These are phyloP conservation scores for Glarea lozoyensis DNA, from an alignment of 495 filamentous ascomycete genomes.

Conservation along the genomic window DNA sequence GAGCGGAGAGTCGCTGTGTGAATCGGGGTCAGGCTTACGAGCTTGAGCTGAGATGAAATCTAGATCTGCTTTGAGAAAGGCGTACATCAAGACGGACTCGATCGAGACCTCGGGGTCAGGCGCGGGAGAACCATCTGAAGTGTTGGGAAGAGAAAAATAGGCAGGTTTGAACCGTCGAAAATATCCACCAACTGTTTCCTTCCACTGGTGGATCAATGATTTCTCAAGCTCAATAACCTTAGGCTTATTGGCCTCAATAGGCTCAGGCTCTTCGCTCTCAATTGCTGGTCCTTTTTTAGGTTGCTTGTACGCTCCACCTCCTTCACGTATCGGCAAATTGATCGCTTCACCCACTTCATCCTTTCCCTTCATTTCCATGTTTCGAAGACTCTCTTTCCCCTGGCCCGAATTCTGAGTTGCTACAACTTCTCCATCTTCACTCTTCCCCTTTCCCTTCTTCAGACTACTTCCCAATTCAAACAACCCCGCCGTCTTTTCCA, in stretches of 20 bases:
- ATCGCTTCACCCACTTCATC: conserved; percentile 24
- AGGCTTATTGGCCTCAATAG: conserved; percentile 24
- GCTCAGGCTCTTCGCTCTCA: conserved; percentile 23
- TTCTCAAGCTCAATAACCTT: conserved; percentile 54
- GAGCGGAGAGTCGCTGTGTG: conserved; percentile 61
- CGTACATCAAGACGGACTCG: conserved; percentile 70
- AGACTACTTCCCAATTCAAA: conserved; percentile 72
- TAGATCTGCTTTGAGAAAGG: conserved; percentile 84
- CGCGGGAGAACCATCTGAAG: conserved; percentile 1
- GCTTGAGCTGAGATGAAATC: conserved; percentile 87
- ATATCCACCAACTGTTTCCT: conserved; percentile 81
- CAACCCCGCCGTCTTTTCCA: conserved; percentile 66
- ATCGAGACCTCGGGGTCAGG: conserved; percentile 31
- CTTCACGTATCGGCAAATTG: conserved; percentile 19
- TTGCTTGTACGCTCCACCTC: conserved; percentile 21
- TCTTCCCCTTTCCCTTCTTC: conserved; percentile 20
- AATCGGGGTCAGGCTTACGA: conserved; percentile 57
- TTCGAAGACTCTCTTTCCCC: conserved; percentile 25
- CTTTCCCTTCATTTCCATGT: conserved; percentile 29
- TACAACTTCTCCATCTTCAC: conserved; percentile 13
- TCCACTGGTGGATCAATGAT: conserved; percentile 67
- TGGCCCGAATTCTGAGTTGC: too few relatives aligned
- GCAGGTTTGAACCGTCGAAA: conserved; percentile 81
- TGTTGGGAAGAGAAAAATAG: conserved; percentile 36
- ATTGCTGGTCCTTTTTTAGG: conserved; percentile 22